These are phyloP conservation scores for Ascochyta koolunga DNA, from an alignment of 2,329 filamentous ascomycete species.

Conservation along the genomic window DNA sequence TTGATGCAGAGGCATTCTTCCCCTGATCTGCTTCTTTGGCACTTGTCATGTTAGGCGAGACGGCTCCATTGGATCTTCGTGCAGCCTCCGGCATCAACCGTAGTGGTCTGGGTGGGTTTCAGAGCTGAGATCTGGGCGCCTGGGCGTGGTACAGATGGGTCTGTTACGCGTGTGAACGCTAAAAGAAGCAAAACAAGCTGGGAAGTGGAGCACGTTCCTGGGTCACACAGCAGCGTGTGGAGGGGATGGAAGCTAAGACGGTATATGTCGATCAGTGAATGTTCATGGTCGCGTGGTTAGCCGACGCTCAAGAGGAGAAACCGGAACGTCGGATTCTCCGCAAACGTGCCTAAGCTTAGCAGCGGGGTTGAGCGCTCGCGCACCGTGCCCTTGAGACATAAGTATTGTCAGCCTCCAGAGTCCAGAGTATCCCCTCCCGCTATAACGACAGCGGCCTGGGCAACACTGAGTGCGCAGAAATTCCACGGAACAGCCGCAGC, in stretches of 20 bases:
- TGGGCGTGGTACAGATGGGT: slow-evolving; percentile 14
- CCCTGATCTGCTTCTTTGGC: slow-evolving; percentile 37
- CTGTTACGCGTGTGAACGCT: slow-evolving; percentile 27
- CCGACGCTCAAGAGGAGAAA: slow-evolving; percentile 30
- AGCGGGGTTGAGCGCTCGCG: slow-evolving; percentile 10
- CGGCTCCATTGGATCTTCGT: slow-evolving; percentile 46
- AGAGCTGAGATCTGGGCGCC: slow-evolving; percentile 26
- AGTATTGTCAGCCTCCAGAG: neutral
- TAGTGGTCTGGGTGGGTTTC: slow-evolving; percentile 36
- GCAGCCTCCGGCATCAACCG: slow-evolving; percentile 48
- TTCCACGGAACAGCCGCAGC: slow-evolving; percentile 14
- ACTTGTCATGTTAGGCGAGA: slow-evolving; percentile 42
- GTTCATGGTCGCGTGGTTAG: slow-evolving; percentile 37
- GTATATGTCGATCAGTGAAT: slow-evolving; percentile 29
- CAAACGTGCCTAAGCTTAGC: slow-evolving; percentile 19
- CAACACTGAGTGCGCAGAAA: slow-evolving; percentile 20
- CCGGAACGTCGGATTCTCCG: slow-evolving; percentile 30
- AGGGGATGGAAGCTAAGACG: slow-evolving; percentile 15
- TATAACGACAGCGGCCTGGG: slow-evolving; percentile 13
- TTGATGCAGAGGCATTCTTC: slow-evolving; percentile 33
- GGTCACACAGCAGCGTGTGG: slow-evolving; percentile 33
- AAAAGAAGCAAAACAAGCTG: slow-evolving; percentile 26
- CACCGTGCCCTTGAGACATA: neutral
- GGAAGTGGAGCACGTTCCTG: slow-evolving; percentile 35
- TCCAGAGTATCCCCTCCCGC: slow-evolving; percentile 1